Evolutionary conservation across 805 yeast species (phyloP).

Genomic region (Trichomonascus vanleenenianus): DNA sequence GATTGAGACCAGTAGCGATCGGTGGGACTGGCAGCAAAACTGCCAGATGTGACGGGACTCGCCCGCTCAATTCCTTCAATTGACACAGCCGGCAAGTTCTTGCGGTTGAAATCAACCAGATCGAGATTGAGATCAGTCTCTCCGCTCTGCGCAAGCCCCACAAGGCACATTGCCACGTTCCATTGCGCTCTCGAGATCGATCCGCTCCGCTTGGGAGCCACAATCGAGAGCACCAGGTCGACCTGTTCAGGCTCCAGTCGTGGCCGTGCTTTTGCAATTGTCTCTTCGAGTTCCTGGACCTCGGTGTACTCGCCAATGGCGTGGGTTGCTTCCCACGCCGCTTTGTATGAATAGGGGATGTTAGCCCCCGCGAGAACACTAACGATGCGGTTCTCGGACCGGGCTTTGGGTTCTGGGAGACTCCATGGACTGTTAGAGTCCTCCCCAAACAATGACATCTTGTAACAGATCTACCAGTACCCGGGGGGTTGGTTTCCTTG

Average conservation of each 20-base stretch:
- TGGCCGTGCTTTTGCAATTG: slow-evolving; percentile 6
- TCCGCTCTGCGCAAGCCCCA: slow-evolving; percentile 29
- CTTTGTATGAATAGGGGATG: slow-evolving; percentile 10
- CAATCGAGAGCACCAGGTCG: slow-evolving; percentile 1
- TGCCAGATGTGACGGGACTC: too few relatives aligned
- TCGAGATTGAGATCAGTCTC: slow-evolving; percentile 25
- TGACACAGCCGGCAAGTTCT: not conserved
- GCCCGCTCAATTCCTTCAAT: too few relatives aligned
- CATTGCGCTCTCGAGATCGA: slow-evolving; percentile 18
- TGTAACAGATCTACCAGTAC: too few relatives aligned
- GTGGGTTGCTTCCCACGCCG: slow-evolving; percentile 5
- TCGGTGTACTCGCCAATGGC: slow-evolving; percentile 8
- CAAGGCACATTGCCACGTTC: slow-evolving; percentile 27
- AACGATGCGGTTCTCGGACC: slow-evolving; percentile 5
- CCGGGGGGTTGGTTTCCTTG: too few relatives aligned
- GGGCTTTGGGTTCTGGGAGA: slow-evolving; percentile 1
- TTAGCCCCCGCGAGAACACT: slow-evolving; percentile 6
- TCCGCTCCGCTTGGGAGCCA: not conserved
- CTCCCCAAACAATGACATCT: slow-evolving; percentile 12
- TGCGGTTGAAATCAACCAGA: slow-evolving; percentile 19
- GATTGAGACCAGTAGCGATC: too few relatives aligned
- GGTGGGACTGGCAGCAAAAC: too few relatives aligned
- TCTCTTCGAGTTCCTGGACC: slow-evolving; percentile 1
- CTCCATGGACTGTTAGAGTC: slow-evolving; percentile 6
- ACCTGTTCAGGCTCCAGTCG: slow-evolving; percentile 3